These are phyloP conservation scores for Penicillium janthinellum DNA, from an alignment of 2,329 filamentous ascomycete genomes.

Conservation along the genomic window DNA sequence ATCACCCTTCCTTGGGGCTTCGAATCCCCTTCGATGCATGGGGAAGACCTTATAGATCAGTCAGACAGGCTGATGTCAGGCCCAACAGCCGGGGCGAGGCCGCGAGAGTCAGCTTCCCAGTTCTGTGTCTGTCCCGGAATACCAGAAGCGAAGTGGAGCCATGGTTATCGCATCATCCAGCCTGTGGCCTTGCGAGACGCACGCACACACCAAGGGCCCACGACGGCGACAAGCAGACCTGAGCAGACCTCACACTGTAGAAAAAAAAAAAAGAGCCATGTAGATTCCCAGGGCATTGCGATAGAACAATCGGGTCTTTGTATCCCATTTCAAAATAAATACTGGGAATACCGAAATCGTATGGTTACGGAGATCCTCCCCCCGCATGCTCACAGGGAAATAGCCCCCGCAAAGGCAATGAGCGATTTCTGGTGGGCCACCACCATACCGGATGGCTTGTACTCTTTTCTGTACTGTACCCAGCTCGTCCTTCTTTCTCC, in stretches of 20 bases:
- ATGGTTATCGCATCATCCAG: constrained; percentile 27
- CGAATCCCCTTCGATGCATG: constrained; percentile 5
- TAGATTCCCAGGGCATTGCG: not conserved
- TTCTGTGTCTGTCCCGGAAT: constrained; percentile 12
- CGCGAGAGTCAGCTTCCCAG: not conserved
- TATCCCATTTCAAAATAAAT: not conserved
- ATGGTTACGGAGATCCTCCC: constrained; percentile 19
- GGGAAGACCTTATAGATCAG: not conserved
- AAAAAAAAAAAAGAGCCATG: not conserved
- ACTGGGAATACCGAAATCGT: not conserved
- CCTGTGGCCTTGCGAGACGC: constrained; percentile 9
- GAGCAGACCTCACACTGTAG: not conserved
- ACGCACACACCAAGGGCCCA: constrained; percentile 1
- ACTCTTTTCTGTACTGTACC: constrained; percentile 10
- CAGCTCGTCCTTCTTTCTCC: constrained; percentile 25
- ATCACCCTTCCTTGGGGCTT: constrained; percentile 4
- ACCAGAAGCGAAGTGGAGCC: constrained; percentile 24
- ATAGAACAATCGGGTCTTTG: not conserved
- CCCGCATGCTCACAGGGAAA: constrained; percentile 33
- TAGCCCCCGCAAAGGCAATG: constrained; percentile 30
- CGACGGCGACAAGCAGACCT: not conserved
- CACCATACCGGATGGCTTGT: constrained; percentile 22
- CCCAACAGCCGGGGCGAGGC: not conserved
- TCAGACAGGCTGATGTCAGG: constrained; percentile 6
- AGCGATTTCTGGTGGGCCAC: constrained; percentile 30